phyloP scores from a whole-genome alignment of 768 basidiomycete genomes.

The Psilocybe subaeruginosa region DNA sequence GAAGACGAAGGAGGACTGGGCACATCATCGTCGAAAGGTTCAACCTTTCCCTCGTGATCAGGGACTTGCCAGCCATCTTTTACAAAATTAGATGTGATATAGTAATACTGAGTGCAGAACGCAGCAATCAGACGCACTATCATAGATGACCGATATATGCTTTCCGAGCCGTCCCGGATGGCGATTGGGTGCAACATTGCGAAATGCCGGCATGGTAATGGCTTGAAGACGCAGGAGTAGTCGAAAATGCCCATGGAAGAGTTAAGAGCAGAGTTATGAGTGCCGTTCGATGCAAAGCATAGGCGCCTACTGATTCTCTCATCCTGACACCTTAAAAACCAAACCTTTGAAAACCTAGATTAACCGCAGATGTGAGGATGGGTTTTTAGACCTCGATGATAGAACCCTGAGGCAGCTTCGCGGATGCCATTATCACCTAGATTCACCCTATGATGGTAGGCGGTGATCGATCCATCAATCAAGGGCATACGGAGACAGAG shows the following conservation, averaged over 20 bases:
- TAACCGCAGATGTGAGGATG: background rate
- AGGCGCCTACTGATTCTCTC: background rate
- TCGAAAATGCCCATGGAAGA: conserved; percentile 2
- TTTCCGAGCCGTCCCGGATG: conserved; percentile 26
- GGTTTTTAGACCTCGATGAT: background rate
- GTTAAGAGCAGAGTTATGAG: background rate
- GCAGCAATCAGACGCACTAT: conserved; percentile 23
- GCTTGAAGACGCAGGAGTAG: background rate
- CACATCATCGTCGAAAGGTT: background rate
- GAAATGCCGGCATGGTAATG: conserved; percentile 30
- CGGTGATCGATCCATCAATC: too few relatives aligned
- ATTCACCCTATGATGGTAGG: too few relatives aligned
- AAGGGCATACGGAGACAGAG: too few relatives aligned
- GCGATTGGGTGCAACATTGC: conserved; percentile 25
- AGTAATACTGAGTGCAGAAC: background rate
- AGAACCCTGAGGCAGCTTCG: too few relatives aligned
- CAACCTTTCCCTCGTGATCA: conserved; percentile 1
- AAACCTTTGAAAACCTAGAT: too few relatives aligned
- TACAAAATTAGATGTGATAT: conserved; percentile 2
- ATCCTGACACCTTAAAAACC: background rate
- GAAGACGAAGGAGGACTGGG: background rate
- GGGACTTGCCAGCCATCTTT: conserved; percentile 25
- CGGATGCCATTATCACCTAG: too few relatives aligned
- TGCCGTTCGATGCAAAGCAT: background rate
- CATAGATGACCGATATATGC: conserved; percentile 23